A percentile compares a stretch with the other conserved stretches of the same genome.
Conservation (phyloP, 192 early-diverging fungal genomes). For the Coemansia sp. region DNA sequence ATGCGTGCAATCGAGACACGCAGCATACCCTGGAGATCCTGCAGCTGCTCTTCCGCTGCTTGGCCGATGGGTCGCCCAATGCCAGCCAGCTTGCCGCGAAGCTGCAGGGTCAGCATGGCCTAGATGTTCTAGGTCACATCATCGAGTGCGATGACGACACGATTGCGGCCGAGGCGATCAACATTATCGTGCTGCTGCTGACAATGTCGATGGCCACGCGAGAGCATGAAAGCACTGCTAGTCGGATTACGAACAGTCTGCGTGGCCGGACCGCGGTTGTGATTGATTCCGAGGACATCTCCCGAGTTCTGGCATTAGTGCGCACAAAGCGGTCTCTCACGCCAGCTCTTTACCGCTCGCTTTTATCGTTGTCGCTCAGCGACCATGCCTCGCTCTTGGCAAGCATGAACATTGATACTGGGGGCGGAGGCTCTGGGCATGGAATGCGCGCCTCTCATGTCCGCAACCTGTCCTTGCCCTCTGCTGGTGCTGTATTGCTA, state of each 20-base stretch:
- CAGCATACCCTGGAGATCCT: constrained; percentile 40
- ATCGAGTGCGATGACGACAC: constrained; percentile 43
- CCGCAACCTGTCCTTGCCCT: constrained; percentile 25
- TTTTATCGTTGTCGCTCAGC: constrained; percentile 23
- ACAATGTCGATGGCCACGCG: constrained; percentile 21
- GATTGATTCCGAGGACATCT: constrained; percentile 19
- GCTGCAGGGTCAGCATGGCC: constrained; percentile 19
- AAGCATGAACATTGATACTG: constrained; percentile 30
- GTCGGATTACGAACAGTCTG: constrained; percentile 41
- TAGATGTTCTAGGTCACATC: constrained; percentile 36
- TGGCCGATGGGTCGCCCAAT: constrained; percentile 41
- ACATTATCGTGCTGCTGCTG: constrained; percentile 40
- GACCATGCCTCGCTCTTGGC: constrained; percentile 40
- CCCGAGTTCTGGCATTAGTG: constrained; percentile 26
- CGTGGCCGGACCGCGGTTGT: constrained; percentile 20
- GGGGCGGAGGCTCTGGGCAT: neutral
- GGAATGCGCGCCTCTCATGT: constrained; percentile 13
- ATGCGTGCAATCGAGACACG: constrained; percentile 37
- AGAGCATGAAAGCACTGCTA: constrained; percentile 32
- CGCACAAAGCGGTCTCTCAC: constrained; percentile 37
- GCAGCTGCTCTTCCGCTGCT: constrained; percentile 40
- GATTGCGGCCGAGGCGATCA: constrained; percentile 36
- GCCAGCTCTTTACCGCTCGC: constrained; percentile 32
- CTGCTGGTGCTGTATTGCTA: neutral
- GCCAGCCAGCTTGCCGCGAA: constrained; percentile 25